Conservation (phyloP, 352 stramenopile genomes). For the Phytopythium ostracodes region DNA sequence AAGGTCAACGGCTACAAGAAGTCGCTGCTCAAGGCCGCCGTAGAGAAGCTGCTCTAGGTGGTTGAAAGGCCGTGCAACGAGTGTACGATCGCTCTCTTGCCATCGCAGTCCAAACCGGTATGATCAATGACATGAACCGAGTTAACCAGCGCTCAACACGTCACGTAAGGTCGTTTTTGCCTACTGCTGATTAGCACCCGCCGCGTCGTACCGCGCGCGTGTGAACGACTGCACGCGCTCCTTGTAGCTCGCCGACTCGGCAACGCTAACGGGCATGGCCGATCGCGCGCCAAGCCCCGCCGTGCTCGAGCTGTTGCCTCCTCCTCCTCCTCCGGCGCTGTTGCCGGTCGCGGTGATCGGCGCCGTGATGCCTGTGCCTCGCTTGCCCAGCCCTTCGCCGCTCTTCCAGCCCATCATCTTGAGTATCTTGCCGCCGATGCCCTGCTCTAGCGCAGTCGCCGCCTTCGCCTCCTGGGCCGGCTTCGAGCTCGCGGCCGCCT, state of each 20-base stretch:
- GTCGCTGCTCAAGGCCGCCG: conserved; percentile 63
- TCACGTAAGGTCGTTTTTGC: neutral
- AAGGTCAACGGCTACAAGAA: conserved; percentile 87
- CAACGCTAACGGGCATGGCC: conserved; percentile 32
- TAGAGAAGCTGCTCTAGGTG: conserved; percentile 44
- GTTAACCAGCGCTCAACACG: neutral
- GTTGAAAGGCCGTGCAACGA: neutral
- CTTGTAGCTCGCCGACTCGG: conserved; percentile 50
- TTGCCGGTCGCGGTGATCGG: conserved; percentile 46
- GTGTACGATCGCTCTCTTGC: neutral
- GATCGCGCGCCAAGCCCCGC: conserved; percentile 48
- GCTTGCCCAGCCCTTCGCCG: conserved; percentile 75
- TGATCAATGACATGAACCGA: neutral
- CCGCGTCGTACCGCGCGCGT: conserved; percentile 54
- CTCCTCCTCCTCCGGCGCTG: neutral
- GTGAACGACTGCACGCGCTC: conserved; percentile 59
- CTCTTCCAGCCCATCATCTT: conserved; percentile 89
- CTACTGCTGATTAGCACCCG: neutral
- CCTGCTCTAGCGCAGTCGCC: conserved; percentile 34
- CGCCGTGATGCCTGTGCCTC: conserved; percentile 72
- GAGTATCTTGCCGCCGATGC: conserved; percentile 82
- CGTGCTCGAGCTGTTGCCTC: conserved; percentile 24
- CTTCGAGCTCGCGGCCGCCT: neutral
- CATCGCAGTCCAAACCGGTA: neutral
- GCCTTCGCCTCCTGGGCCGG: conserved; percentile 10